Evolutionary conservation across 768 basidiomycete genomes (phyloP), one percentile per base, ranked within the genome.

Genomic region (Megacollybia marginata): DNA sequence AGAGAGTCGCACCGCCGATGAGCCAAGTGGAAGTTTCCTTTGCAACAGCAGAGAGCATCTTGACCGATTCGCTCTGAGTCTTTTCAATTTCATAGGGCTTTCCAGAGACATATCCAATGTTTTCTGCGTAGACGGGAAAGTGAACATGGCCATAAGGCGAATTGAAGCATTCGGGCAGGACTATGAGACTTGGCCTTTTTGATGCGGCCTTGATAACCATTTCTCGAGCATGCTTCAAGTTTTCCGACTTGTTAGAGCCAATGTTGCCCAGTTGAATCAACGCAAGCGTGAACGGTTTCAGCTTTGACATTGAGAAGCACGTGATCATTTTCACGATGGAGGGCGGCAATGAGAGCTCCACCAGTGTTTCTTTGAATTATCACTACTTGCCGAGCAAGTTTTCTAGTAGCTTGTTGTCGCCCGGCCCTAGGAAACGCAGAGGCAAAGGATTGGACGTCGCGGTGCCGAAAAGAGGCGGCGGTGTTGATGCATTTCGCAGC

Each of bases 111-210:
- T 72, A 91, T 4, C 73, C 79, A 47, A 94, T 90, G 2, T 69
- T 74, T 66, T 95, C 93, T 1, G 91, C 88, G 57, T 92, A 86
- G 9, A 80, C 72, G 0, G 89, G 87, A 61, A 97, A 96, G 61
- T 88, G 78, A 2, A 70, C 68, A 55, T 83, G 79, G 0, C 89
- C 88, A 56, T 92, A 92, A 0, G 88, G 88, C 4, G 87, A 90
- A 60, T 92, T 89, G 66, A 92, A 93, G 65, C 82, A 91, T 78
- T 89, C 91, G 1, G 92, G 92, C 19, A 96, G 71, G 5, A 95
- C 91, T 50, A 96, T 79, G 11, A 94, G 57, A 59, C 89, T 80
- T 13, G 89, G 85, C 66, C 83, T 90, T 52, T 71, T 74, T 1
- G 69, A 68, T 2, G 79, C 83, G 8, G 91, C 95, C 56, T 78